Conservation (phyloP, 345 rosid species). For the Gossypium mustelinum region DNA sequence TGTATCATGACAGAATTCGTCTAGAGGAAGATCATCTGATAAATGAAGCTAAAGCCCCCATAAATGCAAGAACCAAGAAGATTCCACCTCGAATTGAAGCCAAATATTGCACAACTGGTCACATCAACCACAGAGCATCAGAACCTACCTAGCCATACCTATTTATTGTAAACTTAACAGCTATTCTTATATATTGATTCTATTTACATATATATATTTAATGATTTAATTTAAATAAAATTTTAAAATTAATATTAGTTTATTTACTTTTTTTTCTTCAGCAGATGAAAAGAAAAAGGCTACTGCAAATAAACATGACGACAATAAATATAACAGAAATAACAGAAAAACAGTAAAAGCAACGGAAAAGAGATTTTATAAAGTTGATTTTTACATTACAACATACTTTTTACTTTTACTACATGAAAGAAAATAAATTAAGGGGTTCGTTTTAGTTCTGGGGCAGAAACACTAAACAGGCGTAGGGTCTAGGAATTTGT, state of each 20-base stretch:
- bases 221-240: no score
- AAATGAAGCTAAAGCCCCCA: constrained; percentile 11
- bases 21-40: neutral
- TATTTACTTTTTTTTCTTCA: neutral
- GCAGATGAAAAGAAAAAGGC: neutral
- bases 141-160: neutral
- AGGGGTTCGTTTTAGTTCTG: neutral
- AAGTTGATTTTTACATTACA: constrained; percentile 5
- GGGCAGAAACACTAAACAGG: constrained; percentile 5
- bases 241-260: no score
- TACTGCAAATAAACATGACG: neutral
- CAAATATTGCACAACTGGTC: constrained; percentile 28
- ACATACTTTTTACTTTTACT: neutral
- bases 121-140: constrained; percentile 26
- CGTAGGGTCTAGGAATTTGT: constrained; percentile 32
- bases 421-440: neutral
- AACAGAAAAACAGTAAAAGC: neutral
- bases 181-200: no score
- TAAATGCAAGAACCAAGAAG: constrained; percentile 26
- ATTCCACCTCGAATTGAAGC: constrained; percentile 23
- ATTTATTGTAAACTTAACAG: neutral
- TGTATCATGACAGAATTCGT: neutral
- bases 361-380: neutral
- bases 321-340: constrained; percentile 14
- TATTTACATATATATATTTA: neutral